phyloP scores from a whole-genome alignment of 2,329 filamentous ascomycete genomes.

The Fusarium falciforme region DNA sequence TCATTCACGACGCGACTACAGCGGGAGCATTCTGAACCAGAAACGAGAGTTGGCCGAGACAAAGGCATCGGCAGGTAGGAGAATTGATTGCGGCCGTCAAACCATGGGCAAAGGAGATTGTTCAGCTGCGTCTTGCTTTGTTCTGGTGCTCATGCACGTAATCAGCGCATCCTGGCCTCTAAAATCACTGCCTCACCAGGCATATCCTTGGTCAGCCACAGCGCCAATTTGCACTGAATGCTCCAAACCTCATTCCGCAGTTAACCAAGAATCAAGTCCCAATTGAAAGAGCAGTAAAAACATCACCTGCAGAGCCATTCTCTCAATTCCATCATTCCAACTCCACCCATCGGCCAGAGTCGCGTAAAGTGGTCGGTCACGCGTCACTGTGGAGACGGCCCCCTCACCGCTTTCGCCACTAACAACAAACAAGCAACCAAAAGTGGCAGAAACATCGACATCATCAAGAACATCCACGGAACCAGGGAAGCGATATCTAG shows the following conservation, averaged over 20 bases:
- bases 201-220: neutral
- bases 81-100: neutral
- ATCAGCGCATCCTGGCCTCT: neutral
- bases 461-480: neutral
- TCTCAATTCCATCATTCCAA: too few relatives aligned
- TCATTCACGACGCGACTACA: neutral
- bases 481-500: neutral
- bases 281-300: too few relatives aligned
- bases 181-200: neutral
- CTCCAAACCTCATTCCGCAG: too few relatives aligned
- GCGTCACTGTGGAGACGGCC: neutral
- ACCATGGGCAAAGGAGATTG: neutral
- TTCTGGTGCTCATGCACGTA: neutral
- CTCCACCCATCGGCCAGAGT: too few relatives aligned
- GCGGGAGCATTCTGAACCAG: neutral
- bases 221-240: neutral
- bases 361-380: too few relatives aligned
- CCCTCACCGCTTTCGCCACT: neutral
- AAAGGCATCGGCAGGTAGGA: neutral
- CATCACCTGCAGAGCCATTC: too few relatives aligned
- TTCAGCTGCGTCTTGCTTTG: neutral
- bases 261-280: too few relatives aligned
- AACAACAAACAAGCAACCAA: neutral
- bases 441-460: neutral
- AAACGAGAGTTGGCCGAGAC: neutral